Evolutionary conservation across 352 stramenopile genomes (phyloP).

Genomic region (Phytopythium mirpurense): DNA sequence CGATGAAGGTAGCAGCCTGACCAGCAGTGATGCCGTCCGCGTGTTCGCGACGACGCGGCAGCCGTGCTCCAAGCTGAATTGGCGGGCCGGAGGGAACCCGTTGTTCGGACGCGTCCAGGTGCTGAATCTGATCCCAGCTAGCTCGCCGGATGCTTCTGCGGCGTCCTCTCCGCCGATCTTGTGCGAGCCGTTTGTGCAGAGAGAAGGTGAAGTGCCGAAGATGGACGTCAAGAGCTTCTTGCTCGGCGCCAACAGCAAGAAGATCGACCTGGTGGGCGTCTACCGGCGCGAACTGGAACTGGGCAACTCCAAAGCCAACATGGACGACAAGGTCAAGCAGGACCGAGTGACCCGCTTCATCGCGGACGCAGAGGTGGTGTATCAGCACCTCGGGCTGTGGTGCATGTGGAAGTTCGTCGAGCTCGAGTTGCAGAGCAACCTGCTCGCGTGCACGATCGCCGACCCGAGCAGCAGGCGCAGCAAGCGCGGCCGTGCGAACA

Average conservation of each 20-base stretch:
- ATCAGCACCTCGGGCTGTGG: constrained; percentile 62
- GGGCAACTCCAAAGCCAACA: constrained; percentile 62
- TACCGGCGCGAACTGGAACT: constrained; percentile 62
- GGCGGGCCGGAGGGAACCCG: constrained; percentile 36
- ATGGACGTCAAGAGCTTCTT: constrained; percentile 58
- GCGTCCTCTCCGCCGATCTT: constrained; percentile 35
- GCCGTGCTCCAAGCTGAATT: constrained; percentile 48
- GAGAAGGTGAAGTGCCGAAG: constrained; percentile 1
- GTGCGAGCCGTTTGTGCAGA: constrained; percentile 35
- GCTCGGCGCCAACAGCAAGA: constrained; percentile 59
- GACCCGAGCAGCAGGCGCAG: constrained; percentile 34
- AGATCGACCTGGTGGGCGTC: constrained; percentile 56
- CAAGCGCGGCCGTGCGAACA: constrained; percentile 17
- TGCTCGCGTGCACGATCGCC: constrained; percentile 62
- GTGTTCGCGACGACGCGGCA: constrained; percentile 60
- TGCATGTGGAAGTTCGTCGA: constrained; percentile 81
- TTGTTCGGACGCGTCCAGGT: constrained; percentile 58
- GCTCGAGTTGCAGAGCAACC: constrained; percentile 63
- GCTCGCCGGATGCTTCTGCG: constrained; percentile 16
- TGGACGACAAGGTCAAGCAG: constrained; percentile 73
- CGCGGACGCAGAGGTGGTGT: constrained; percentile 53
- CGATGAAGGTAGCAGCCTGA: neutral
- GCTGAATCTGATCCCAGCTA: constrained; percentile 51
- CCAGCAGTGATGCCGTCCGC: constrained; percentile 8
- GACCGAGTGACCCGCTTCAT: constrained; percentile 71